phyloP scores from a whole-genome alignment of 495 filamentous ascomycete species.

The Evansstolkia leycettana region DNA sequence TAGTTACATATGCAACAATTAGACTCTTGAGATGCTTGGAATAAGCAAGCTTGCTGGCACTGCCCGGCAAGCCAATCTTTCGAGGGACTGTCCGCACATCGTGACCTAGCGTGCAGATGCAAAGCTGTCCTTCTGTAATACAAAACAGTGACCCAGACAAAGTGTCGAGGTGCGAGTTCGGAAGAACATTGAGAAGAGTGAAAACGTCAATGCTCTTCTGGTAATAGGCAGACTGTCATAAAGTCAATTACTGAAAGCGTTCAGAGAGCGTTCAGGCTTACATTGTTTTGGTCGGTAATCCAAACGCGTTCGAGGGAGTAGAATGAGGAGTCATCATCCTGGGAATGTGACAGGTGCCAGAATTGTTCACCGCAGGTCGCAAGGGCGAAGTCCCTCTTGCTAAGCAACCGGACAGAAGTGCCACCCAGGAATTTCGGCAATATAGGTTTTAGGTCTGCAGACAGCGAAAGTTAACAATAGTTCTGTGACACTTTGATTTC shows the following conservation, averaged over 20 bases:
- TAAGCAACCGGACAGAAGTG: constrained; percentile 25
- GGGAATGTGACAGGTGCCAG: constrained; percentile 23
- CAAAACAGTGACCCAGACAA: constrained; percentile 26
- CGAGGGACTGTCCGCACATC: constrained; percentile 27
- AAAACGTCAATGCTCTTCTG: constrained; percentile 25
- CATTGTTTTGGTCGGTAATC: constrained; percentile 34
- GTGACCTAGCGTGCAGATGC: constrained; percentile 24
- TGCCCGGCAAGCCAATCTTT: constrained; percentile 29
- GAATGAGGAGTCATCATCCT: constrained; percentile 8
- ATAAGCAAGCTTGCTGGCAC: constrained; percentile 28
- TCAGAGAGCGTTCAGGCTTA: constrained; percentile 10
- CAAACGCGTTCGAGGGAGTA: constrained; percentile 24
- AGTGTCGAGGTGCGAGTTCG: constrained; percentile 4
- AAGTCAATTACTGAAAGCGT: neutral
- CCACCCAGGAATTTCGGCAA: constrained; percentile 18
- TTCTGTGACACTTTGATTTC: neutral
- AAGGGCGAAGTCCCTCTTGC: constrained; percentile 15
- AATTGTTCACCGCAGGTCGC: constrained; percentile 29
- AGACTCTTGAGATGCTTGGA: constrained; percentile 27
- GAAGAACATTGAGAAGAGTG: constrained; percentile 8
- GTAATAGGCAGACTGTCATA: constrained; percentile 26
- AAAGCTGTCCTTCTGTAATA: constrained; percentile 27
- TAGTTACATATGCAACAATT: constrained; percentile 27
- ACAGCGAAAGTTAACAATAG: neutral
- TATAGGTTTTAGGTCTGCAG: constrained; percentile 18